Percentiles rank a stretch among this genome's conserved stretches.
Conservation (phyloP, 2,329 filamentous ascomycete species). For the Paraphaeosphaeria minitans region DNA sequence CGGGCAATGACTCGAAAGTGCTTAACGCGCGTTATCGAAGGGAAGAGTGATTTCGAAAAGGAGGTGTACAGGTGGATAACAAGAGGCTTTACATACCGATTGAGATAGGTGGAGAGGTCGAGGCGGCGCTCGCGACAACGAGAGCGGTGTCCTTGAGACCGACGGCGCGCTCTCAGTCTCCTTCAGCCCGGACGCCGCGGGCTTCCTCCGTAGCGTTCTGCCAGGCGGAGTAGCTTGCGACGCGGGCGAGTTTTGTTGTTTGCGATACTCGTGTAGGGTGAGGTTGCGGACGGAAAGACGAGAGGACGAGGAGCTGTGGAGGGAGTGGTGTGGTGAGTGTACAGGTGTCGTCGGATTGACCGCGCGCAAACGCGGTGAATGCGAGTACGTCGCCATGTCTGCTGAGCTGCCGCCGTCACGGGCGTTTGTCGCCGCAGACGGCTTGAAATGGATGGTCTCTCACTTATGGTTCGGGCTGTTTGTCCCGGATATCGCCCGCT, state of each 20-base stretch:
- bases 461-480: not conserved
- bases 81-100: constrained; percentile 20
- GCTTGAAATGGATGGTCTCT: not conserved
- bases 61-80: not conserved
- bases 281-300: constrained; percentile 42
- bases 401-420: not conserved
- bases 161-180: constrained; percentile 36
- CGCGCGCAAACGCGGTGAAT: constrained; percentile 29
- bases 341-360: constrained; percentile 38
- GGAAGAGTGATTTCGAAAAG: not conserved
- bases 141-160: constrained; percentile 15
- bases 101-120: constrained; percentile 36
- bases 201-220: constrained; percentile 44
- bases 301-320: constrained; percentile 38
- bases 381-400: constrained; percentile 32
- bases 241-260: constrained; percentile 43
- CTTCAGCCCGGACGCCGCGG: constrained; percentile 42
- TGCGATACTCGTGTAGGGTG: constrained; percentile 49
- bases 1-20: not conserved
- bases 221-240: constrained; percentile 35
- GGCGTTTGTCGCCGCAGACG: not conserved
- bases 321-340: constrained; percentile 46
- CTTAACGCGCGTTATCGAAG: not conserved
- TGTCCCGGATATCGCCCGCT: not conserved
- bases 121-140: constrained; percentile 20